These are phyloP conservation scores for Tuber aestivum DNA, from an alignment of 495 filamentous ascomycete genomes.

Conservation along the genomic window DNA sequence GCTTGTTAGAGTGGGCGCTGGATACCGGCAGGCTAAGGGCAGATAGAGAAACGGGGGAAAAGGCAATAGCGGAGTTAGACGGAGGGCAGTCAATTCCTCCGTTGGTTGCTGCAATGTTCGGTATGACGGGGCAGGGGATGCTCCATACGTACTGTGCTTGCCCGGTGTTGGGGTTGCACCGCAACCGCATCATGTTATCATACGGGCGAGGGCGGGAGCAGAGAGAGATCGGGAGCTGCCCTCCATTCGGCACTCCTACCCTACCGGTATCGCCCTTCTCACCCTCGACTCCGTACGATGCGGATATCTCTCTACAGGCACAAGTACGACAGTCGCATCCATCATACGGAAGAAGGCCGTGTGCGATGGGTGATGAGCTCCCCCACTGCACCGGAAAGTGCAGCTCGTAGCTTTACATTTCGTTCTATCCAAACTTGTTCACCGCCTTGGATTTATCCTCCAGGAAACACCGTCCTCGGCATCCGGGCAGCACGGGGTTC, in stretches of 20 bases:
- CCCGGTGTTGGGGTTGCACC: neutral
- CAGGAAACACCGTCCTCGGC: neutral
- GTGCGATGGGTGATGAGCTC: neutral
- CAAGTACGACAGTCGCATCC: neutral
- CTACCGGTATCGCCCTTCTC: neutral
- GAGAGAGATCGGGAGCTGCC: neutral
- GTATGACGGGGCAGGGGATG: neutral
- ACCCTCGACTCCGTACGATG: neutral
- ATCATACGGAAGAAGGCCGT: neutral
- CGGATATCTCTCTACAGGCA: neutral
- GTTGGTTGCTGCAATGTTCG: neutral
- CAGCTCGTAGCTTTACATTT: neutral
- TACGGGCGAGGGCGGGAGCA: neutral
- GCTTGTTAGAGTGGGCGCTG: neutral
- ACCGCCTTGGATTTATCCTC: neutral
- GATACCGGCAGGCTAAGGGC: neutral
- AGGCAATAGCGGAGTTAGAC: neutral
- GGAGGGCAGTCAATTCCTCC: neutral
- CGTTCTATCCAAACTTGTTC: neutral
- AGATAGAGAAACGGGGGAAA: conserved; percentile 29
- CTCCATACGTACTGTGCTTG: neutral
- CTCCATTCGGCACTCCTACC: neutral
- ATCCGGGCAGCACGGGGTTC: neutral
- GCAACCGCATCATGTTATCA: neutral
- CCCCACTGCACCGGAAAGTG: neutral